These are phyloP conservation scores for Gaultheria prostrata DNA, from an alignment of 148 eudicot genomes.

Conservation along the genomic window DNA sequence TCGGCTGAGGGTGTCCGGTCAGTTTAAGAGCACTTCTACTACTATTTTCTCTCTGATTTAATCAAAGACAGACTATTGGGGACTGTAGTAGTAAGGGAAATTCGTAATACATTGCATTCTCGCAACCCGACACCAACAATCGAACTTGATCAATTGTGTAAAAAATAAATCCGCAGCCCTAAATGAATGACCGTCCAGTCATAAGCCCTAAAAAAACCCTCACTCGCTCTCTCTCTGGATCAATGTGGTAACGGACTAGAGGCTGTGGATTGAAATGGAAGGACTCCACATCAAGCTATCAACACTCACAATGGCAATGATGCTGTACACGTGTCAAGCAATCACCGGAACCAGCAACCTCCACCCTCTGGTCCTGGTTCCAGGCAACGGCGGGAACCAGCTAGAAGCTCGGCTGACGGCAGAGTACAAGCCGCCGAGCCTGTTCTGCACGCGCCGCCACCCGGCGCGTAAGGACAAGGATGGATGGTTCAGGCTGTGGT, in stretches of 20 bases:
- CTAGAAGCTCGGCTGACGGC: conserved; percentile 68
- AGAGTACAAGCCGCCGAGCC: conserved; percentile 62
- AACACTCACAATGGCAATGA: conserved; percentile 12
- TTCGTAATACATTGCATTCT: no score
- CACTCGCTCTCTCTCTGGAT: neutral
- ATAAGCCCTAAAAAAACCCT: neutral
- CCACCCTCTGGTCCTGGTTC: conserved; percentile 72
- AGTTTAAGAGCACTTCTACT: no score
- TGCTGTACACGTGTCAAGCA: conserved; percentile 24
- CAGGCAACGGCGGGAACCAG: conserved; percentile 92
- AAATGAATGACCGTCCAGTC: no score
- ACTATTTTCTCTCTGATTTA: no score
- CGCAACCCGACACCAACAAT: no score
- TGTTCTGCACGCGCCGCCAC: conserved; percentile 51
- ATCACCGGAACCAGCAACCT: conserved; percentile 19
- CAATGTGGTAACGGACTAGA: neutral
- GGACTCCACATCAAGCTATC: neutral
- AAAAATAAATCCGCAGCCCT: no score
- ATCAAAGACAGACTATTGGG: no score
- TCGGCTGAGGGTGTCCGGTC: no score
- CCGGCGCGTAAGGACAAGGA: conserved; percentile 46
- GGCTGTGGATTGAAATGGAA: neutral
- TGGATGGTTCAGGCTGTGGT: conserved; percentile 96
- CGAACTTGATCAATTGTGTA: no score
- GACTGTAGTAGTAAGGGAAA: no score